These are phyloP conservation scores for Rosa multiflora DNA, from an alignment of 306 rosid species.

Conservation along the genomic window DNA sequence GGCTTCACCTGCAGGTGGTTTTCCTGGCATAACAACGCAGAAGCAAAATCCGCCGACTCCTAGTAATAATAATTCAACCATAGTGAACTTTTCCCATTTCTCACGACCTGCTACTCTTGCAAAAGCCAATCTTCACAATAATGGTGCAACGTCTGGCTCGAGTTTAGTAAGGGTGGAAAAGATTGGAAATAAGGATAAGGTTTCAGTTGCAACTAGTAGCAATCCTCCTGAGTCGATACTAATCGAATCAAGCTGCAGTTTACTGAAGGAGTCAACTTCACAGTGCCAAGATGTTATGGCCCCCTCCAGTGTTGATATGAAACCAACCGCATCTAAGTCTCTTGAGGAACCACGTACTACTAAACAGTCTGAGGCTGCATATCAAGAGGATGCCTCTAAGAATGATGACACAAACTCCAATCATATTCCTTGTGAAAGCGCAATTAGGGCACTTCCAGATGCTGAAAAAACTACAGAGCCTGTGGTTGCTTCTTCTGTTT, in stretches of 20 bases:
- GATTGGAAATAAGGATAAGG: conserved; percentile 38
- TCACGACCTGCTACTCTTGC: conserved; percentile 62
- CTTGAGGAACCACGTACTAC: conserved; percentile 45
- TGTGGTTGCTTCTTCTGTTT: conserved; percentile 64
- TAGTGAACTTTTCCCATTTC: conserved; percentile 80
- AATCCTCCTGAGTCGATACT: conserved; percentile 42
- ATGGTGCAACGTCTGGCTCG: conserved; percentile 37
- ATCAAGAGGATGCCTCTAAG: conserved; percentile 45
- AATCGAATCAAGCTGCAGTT: conserved; percentile 36
- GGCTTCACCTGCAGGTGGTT: conserved; percentile 49
- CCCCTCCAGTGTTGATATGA: conserved; percentile 49
- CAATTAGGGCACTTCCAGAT: conserved; percentile 34
- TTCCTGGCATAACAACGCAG: conserved; percentile 44
- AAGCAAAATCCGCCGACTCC: conserved; percentile 50
- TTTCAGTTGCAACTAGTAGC: conserved; percentile 34
- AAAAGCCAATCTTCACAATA: conserved; percentile 53
- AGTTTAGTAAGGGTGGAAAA: conserved; percentile 39
- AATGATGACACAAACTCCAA: conserved; percentile 43
- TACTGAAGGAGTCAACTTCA: conserved; percentile 35
- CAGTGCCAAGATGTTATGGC: conserved; percentile 41
- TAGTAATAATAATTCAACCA: conserved; percentile 38
- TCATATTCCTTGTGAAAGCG: conserved; percentile 46
- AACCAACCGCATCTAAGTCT: conserved; percentile 41
- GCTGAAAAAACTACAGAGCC: conserved; percentile 47
- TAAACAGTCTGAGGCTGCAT: conserved; percentile 43